These are phyloP conservation scores for Boletus coccyginus DNA, from an alignment of 768 basidiomycete species.

Conservation along the genomic window DNA sequence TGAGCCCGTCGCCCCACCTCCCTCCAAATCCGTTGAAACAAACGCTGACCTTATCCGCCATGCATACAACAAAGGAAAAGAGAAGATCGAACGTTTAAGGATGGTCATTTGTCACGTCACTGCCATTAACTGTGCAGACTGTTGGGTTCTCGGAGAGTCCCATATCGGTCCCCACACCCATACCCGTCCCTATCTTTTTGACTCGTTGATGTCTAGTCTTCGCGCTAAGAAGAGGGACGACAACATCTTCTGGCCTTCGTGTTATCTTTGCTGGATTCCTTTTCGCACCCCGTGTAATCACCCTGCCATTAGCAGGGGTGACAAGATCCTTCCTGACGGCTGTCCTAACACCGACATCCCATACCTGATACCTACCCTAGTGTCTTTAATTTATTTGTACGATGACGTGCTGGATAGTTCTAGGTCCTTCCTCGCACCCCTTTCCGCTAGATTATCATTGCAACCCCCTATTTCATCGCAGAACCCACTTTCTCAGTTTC, in stretches of 20 bases:
- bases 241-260: not conserved
- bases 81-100: not conserved
- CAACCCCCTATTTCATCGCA: not conserved
- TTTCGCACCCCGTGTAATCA: not conserved
- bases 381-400: not conserved
- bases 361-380: not conserved
- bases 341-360: not conserved
- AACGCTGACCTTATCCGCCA: not conserved
- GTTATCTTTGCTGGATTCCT: not conserved
- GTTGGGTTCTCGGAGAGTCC: not conserved
- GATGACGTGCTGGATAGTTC: not conserved
- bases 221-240: not conserved
- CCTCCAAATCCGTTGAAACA: not conserved
- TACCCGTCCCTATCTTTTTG: not conserved
- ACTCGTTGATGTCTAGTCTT: not conserved
- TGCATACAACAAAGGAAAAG: not conserved
- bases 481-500: not conserved
- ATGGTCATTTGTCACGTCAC: not conserved
- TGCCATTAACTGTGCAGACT: not conserved
- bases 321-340: not conserved
- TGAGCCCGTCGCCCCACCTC: no score
- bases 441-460: not conserved
- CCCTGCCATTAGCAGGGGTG: not conserved
- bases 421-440: not conserved
- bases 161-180: not conserved